phyloP scores from a whole-genome alignment of 176 grass and related monocot species.

The Aegilops tauschii region DNA sequence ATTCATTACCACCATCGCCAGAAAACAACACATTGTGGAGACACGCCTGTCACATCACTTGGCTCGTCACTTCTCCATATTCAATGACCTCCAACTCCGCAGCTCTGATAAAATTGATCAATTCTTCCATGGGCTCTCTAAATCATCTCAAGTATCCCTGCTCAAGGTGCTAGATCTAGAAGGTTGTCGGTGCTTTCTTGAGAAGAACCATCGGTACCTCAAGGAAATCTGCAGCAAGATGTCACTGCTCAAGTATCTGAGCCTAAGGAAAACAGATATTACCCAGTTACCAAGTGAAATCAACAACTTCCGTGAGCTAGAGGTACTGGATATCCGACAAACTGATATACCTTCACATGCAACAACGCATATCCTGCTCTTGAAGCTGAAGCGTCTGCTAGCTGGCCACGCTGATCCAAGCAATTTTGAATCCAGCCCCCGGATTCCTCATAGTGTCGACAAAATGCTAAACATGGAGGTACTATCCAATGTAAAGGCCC shows the following conservation, averaged over 20 bases:
- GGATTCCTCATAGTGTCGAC: background rate
- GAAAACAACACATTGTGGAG: background rate
- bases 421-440: background rate
- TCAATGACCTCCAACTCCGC: background rate
- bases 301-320: slow-evolving; percentile 23
- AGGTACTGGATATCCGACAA: slow-evolving; percentile 34
- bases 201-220: background rate
- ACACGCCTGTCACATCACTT: background rate
- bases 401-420: background rate
- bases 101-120: background rate
- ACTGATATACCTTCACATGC: background rate
- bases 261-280: slow-evolving; percentile 12
- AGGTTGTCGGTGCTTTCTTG: background rate
- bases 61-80: slow-evolving; percentile 30
- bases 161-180: slow-evolving; percentile 40
- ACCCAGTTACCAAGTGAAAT: background rate
- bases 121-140: background rate
- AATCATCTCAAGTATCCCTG: background rate
- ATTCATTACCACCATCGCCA: slow-evolving; percentile 5
- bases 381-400: slow-evolving; percentile 21
- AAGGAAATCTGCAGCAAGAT: slow-evolving; percentile 12
- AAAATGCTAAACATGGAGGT: slow-evolving; percentile 22
- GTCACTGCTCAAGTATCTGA: slow-evolving; percentile 18
- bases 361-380: background rate
- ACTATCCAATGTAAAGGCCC: background rate